phyloP scores from a whole-genome alignment of 2,329 filamentous ascomycete species.

The Hymenoscyphus fructigenus region DNA sequence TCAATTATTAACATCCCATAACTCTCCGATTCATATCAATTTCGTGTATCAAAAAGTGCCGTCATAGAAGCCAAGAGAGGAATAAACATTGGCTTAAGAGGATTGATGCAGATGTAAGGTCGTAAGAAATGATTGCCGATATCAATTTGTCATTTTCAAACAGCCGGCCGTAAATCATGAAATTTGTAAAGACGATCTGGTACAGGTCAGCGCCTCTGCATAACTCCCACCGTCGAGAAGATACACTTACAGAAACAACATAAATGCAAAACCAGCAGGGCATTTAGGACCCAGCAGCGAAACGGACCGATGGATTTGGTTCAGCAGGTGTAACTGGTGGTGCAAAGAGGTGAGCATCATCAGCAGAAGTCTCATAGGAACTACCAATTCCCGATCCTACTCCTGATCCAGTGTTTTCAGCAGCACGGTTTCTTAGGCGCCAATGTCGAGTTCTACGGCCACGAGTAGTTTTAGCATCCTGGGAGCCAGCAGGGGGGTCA shows the following conservation, averaged over 20 bases:
- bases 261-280: neutral
- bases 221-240: neutral
- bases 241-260: neutral
- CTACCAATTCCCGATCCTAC: slow-evolving; percentile 8
- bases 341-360: slow-evolving; percentile 6
- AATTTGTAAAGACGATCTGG: neutral
- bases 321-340: slow-evolving; percentile 7
- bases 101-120: neutral
- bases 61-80: neutral
- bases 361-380: slow-evolving; percentile 21
- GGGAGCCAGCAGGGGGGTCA: slow-evolving; percentile 26
- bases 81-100: neutral
- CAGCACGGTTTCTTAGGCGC: slow-evolving; percentile 30
- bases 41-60: neutral
- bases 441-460: slow-evolving; percentile 31
- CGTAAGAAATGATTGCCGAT: neutral
- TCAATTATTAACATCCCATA: neutral
- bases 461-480: slow-evolving; percentile 24
- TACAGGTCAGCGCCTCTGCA: neutral
- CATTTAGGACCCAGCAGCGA: slow-evolving; percentile 3
- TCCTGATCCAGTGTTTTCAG: slow-evolving; percentile 17
- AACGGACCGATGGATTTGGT: slow-evolving; percentile 3
- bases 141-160: neutral
- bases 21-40: neutral
- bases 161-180: neutral